Conservation (phyloP, 164 flowering plant genomes). For the Brasenia schreberi region DNA sequence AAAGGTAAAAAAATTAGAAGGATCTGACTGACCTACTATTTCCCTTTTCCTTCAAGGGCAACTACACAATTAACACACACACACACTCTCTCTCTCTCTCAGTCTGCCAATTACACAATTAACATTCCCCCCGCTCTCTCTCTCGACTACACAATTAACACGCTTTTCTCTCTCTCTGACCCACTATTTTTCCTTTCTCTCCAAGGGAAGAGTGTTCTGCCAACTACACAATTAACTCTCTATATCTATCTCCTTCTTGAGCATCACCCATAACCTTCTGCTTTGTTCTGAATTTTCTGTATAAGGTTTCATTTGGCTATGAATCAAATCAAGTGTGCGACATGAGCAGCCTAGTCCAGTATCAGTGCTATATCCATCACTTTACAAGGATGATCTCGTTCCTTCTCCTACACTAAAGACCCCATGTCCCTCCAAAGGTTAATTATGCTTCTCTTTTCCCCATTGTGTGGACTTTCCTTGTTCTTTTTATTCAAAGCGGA, state of each 20-base stretch:
- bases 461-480: background rate
- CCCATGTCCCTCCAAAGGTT: constrained; percentile 44
- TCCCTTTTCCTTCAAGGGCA: too few relatives aligned
- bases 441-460: background rate
- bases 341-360: constrained; percentile 96
- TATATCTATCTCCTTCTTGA: background rate
- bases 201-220: background rate
- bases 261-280: background rate
- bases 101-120: background rate
- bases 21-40: too few relatives aligned
- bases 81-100: fast-evolving
- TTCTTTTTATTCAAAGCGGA: background rate
- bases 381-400: constrained; percentile 54
- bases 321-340: background rate
- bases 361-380: constrained; percentile 67
- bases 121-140: background rate
- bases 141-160: background rate
- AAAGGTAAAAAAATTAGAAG: too few relatives aligned
- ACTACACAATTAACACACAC: background rate
- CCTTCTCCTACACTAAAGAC: constrained; percentile 68
- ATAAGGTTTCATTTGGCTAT: background rate
- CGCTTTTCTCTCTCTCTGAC: background rate
- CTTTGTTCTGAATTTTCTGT: background rate
- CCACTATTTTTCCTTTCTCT: background rate
- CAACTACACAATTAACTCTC: background rate